Evolutionary conservation across 257 asterid genomes (phyloP), one percentile per base, ranked within the genome.

Genomic region (Penstemon newberryi): DNA sequence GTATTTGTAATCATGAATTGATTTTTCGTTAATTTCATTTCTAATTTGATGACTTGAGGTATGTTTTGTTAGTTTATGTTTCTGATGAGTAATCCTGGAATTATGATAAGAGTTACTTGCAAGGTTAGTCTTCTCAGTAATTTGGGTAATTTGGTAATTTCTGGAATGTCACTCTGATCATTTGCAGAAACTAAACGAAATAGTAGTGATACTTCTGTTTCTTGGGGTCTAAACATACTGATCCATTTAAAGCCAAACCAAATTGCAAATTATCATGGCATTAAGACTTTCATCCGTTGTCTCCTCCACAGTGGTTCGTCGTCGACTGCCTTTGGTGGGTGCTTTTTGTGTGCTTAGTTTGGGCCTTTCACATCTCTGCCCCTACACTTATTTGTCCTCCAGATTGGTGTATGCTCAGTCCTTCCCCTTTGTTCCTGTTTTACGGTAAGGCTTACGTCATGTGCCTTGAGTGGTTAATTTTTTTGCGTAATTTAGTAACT

Each of bases 301-400:
- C 69, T 85, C 95, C 69, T 79, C 95, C 65, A 65, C 89, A 44
- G 75, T 83, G 73, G 75, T 84, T 68, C 84, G 87, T 73, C 85
- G 89, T 44, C 83, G 83, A 50, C 75, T 93, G 12, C 96, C 99
- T 51, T 73, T 90, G 56, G 89, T 90, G 40, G 96, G 99, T 61
- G 96, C 96, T 18, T 80, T 93, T 66, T 87, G 96, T 75, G 82
- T 89, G 57, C 84, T 93, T 18, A 84, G 95, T 69, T 84, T 83
- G n/a, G 96, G 99, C 51, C 69, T 94, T 66, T 81, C 96, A 63
- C 85, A 80, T 84, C 74, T 88, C 64, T 83, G 82, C 72, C 70
- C 74, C 53, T 65, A 85, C 9, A 39, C 81, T 67, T 73, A 85
- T 40, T 60, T 76, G 50, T 69, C 78, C 70, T 81, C 86, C 53